Base-by-base conservation (phyloP, 2,329 filamentous ascomycete genomes). In the Alternaria sp. region DNA sequence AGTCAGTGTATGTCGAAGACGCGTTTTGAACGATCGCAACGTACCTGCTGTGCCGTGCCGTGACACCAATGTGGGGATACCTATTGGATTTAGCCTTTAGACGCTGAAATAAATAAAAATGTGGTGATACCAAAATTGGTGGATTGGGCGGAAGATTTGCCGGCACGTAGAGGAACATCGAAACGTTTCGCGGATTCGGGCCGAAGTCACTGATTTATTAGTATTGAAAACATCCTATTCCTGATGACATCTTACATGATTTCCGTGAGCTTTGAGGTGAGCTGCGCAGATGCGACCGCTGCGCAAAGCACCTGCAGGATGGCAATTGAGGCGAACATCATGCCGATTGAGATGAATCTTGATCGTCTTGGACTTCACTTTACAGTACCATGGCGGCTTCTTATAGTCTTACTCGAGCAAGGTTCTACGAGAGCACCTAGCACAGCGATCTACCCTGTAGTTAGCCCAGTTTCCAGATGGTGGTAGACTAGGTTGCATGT, bases 61-160 rank as follows among this genome's bases (percentile, higher is more conserved):
- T 72, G 70, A 59, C 74, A 77, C 75, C 74, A 76, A 48, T 77
- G 74, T 8, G 73, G 75, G 6, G 71, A 64, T 9, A 76, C 73
- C 2, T 16, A 77, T 72, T 8, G 74, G 70, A 30, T 5, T 11
- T 26, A 26, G 24, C 24, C 24, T 26, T 2, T 7, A 7, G 24
- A 26, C 24, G 24, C 24, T 26, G 24, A 26, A 20, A 20, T 20
- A 20, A 20, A 20, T 20, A 22, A 26, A 26, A 26, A 26, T 26
- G 24, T 9, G 73, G 75, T 11, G 71, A 65, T 11, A 76, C 73
- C 2, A 76, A 64, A 18, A 77, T 72, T 5, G 74, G 71, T 18
- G 74, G 67, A 18, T 73, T 73, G 12, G 68, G 46, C 6, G 66
- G 58, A 1, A 77, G 69, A 18, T 65, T 71, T 5, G 72, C 67